A percentile compares a stretch with the other conserved stretches of the same genome.
Evolutionary conservation across 768 basidiomycete genomes (phyloP).

Genomic region (Neoboletus subvelutipes): DNA sequence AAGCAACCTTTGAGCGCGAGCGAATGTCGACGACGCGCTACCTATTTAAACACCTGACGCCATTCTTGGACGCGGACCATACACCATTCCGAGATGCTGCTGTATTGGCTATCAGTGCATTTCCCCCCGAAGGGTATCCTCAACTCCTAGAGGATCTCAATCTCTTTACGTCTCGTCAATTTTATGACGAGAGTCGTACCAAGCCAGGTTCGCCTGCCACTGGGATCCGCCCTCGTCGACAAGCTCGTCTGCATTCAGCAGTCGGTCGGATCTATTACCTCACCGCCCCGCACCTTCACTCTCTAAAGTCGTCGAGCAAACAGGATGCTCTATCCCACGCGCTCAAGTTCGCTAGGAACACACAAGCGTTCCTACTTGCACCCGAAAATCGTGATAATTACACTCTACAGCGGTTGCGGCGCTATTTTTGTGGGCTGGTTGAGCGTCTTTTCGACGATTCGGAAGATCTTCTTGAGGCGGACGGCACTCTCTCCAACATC

Average conservation of each 20-base stretch:
- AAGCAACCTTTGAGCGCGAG: slow-evolving; percentile 76
- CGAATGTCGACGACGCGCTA: slow-evolving; percentile 79
- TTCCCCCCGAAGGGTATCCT: slow-evolving; percentile 74
- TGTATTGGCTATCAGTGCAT: slow-evolving; percentile 85
- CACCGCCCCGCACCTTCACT: slow-evolving; percentile 73
- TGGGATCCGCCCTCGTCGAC: slow-evolving; percentile 61
- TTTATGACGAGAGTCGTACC: slow-evolving; percentile 65
- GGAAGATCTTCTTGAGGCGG: slow-evolving; percentile 66
- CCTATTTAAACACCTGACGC: slow-evolving; percentile 80
- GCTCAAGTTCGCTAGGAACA: slow-evolving; percentile 83
- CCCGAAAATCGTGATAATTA: slow-evolving; percentile 73
- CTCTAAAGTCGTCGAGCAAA: slow-evolving; percentile 64
- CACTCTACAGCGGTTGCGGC: slow-evolving; percentile 75
- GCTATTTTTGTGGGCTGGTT: slow-evolving; percentile 89
- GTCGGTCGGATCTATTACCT: slow-evolving; percentile 88
- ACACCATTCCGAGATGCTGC: slow-evolving; percentile 81
- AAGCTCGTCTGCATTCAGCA: slow-evolving; percentile 79
- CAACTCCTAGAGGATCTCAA: slow-evolving; percentile 83
- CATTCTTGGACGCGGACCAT: slow-evolving; percentile 86
- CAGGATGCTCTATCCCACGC: slow-evolving; percentile 76
- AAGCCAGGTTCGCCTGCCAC: slow-evolving; percentile 46
- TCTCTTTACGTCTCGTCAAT: slow-evolving; percentile 74
- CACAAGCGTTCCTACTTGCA: slow-evolving; percentile 72
- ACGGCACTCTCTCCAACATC: slow-evolving; percentile 70
- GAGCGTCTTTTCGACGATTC: slow-evolving; percentile 83